Base-by-base conservation (phyloP, 495 filamentous ascomycete species). In the Aspergillus homomorphus region DNA sequence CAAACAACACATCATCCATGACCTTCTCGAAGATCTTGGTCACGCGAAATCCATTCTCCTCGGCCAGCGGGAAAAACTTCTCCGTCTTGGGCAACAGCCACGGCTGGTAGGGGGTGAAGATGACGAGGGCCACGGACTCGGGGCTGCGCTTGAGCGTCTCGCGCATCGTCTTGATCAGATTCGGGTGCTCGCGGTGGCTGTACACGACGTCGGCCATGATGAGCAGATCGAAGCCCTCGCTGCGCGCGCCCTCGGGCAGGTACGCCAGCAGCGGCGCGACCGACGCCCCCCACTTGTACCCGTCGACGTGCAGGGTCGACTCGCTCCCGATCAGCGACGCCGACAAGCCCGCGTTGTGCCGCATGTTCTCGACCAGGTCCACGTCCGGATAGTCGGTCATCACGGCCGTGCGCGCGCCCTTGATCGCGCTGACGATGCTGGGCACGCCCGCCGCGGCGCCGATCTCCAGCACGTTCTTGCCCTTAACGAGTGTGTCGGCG, bases 31-130 rank as follows among this genome's bases (percentile, higher is more conserved):
- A 74, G 24, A 95, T 77, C 77, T 92, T 89, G 55, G 82, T 84
- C 14, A 95, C 91, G 4, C 60, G 67, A 57, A 96, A 89, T 0
- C 91, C 91, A 44, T 66, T 74, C 54, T 82, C 77, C 57, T 82
- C 75, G 2, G 86, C 88, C 46, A 89, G 63, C 22, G 90, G 86
- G 66, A 98, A 96, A 75, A 98, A 96, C 6, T 77, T 81, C 67
- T 96, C 77, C 62, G 96, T 94, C 71, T 89, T 87, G 54, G 89
- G 81, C 59, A 88, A 75, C 62, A 96, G 73, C 92, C 92, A 96
- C 1, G 93, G 92, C 59, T 94, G 78, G 74, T 98, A 95, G 1
- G 89, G 90, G 0, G 91, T 95, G 71, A 98, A 98, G 64, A 96
- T 94, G 15, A 96, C 92, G 62, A 91, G 73, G 1, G 91, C 92